Evolutionary conservation across 2,329 filamentous ascomycete genomes (phyloP), one percentile per base, ranked within the genome.

Genomic region (Fusarium caatingaense): DNA sequence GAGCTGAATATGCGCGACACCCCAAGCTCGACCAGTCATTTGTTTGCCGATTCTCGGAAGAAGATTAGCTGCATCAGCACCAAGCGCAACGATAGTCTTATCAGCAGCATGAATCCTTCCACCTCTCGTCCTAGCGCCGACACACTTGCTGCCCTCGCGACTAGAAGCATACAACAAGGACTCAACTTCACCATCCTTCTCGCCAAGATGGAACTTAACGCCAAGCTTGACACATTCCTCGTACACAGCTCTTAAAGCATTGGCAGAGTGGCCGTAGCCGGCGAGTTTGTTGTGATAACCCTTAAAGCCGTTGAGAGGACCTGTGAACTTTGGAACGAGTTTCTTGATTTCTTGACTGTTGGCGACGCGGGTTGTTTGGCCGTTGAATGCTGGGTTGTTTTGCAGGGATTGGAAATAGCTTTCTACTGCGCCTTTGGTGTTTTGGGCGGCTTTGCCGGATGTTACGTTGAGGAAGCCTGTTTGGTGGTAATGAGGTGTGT

Each of bases 401-500:
- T 69, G 66, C 0, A 69, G 51, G 1, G 66, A 69, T 4, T 61
- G 45, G 6, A 67, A 67, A 0, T 69, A 69, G 4, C 66, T 69
- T 15, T 69, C 66, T 2, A 69, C 56, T 0, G 58, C 66, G 0
- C 45, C 50, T 10, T 70, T 70, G 0, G 66, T 69, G 8, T 70
- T 66, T 1, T 63, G 55, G 0, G 61, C 66, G 0, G 67, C 67
- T 0, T 58, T 70, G 1, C 63, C 55, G 8, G 66, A 69, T 3
- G 66, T 69, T 5, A 69, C 66, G 4, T 69, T 69, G 3, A 69
- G 53, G 40, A 69, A 69, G 4, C 66, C 66, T 10, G 66, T 69
- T 37, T 69, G 50, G 5, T 70, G 66, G 12, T 69, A 69, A 12
- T 70, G 53, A 0, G 66, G 66, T 4, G 25, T 32, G 20, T 69